phyloP scores from a whole-genome alignment of 2,329 filamentous ascomycete species.

The Ophiocordyceps sinensis region DNA sequence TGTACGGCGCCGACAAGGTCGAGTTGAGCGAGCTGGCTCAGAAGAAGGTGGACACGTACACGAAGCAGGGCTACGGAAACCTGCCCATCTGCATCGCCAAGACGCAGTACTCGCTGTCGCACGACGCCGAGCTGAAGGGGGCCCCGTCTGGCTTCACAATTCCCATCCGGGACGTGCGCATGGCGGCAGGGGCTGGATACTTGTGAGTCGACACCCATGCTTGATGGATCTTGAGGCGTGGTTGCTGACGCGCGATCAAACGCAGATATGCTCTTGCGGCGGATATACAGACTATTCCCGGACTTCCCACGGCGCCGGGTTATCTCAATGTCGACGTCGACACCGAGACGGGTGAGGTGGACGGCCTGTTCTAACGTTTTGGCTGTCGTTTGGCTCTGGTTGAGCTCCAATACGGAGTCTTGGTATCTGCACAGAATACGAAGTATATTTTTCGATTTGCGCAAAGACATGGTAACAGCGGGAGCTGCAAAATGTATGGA shows the following conservation, averaged over 20 bases:
- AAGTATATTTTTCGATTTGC: too few relatives aligned
- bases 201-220: conserved; percentile 41
- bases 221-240: neutral
- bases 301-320: conserved; percentile 84
- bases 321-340: conserved; percentile 90
- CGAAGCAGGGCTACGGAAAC: conserved; percentile 79
- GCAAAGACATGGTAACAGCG: too few relatives aligned
- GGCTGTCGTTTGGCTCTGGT: neutral
- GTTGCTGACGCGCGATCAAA: conserved; percentile 16
- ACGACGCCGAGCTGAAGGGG: conserved; percentile 87
- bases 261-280: conserved; percentile 77
- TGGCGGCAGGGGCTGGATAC: conserved; percentile 90
- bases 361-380: conserved; percentile 64
- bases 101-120: conserved; percentile 93
- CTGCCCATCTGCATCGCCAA: conserved; percentile 95
- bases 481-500: too few relatives aligned
- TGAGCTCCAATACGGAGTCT: too few relatives aligned
- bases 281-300: conserved; percentile 96
- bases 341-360: conserved; percentile 68
- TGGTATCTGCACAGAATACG: too few relatives aligned
- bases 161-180: conserved; percentile 82
- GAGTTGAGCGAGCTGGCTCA: conserved; percentile 90
- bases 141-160: conserved; percentile 90
- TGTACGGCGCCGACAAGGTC: conserved; percentile 85
- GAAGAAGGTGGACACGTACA: conserved; percentile 93